phyloP scores from a whole-genome alignment of 2,329 filamentous ascomycete species.

The Lachnum nothofagi region DNA sequence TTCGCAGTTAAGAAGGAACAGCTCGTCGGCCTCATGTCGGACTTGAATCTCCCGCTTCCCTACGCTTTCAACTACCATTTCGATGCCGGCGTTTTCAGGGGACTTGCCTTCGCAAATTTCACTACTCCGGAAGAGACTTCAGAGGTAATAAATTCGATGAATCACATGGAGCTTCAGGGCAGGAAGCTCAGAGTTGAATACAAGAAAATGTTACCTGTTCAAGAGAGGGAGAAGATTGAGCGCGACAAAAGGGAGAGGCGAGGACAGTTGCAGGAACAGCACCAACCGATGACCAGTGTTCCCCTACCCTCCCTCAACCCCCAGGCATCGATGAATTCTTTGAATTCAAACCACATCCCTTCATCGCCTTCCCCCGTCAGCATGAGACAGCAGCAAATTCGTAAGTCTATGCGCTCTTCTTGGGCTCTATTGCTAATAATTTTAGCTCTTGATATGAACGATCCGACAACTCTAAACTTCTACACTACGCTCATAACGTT shows the following conservation, averaged over 20 bases:
- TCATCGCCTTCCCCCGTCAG: slow-evolving; percentile 32
- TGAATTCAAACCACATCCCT: slow-evolving; percentile 60
- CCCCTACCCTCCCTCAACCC: slow-evolving; percentile 60
- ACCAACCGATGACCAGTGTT: slow-evolving; percentile 58
- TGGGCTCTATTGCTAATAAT: slow-evolving; percentile 15
- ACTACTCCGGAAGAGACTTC: slow-evolving; percentile 92
- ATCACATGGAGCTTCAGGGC: slow-evolving; percentile 91
- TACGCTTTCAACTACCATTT: slow-evolving; percentile 99
- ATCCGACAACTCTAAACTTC: slow-evolving; percentile 77
- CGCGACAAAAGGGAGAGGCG: slow-evolving; percentile 37
- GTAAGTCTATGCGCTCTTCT: slow-evolving; percentile 11
- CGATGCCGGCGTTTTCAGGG: slow-evolving; percentile 93
- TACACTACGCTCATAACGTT: slow-evolving; percentile 89
- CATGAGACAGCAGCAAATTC: slow-evolving; percentile 20
- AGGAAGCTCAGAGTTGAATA: slow-evolving; percentile 94
- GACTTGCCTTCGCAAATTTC: slow-evolving; percentile 96
- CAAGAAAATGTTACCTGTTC: slow-evolving; percentile 96
- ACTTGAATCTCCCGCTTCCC: slow-evolving; percentile 85
- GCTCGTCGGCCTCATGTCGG: slow-evolving; percentile 86
- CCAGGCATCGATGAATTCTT: slow-evolving; percentile 74
- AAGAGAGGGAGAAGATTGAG: slow-evolving; percentile 70
- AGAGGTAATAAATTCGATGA: slow-evolving; percentile 86
- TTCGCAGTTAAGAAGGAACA: slow-evolving; percentile 98
- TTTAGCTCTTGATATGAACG: slow-evolving; percentile 75
- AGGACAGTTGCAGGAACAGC: slow-evolving; percentile 94